Percentiles rank a stretch among this genome's conserved stretches.
Evolutionary conservation across 306 rosid species (phyloP).

Genomic region (Vigna trinervia): DNA sequence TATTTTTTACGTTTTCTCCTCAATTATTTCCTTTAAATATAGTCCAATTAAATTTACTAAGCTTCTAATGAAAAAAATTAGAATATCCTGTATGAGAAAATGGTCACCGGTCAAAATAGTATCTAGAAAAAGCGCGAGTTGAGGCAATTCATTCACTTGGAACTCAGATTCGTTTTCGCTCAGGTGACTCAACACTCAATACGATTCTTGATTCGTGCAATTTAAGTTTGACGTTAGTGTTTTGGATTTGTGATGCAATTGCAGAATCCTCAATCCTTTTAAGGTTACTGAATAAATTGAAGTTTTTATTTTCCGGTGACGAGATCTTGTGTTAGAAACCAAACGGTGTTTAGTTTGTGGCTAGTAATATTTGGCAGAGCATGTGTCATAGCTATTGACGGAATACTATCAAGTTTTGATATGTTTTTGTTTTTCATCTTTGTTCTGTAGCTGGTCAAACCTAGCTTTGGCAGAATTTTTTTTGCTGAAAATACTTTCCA

Average conservation of each 20-base stretch:
- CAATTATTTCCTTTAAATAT: no score
- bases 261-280: not conserved
- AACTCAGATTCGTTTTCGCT: constrained; percentile 7
- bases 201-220: not conserved
- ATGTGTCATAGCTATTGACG: not conserved
- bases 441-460: constrained; percentile 17
- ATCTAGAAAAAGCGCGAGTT: not conserved
- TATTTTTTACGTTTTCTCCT: no score
- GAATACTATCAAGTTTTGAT: not conserved
- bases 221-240: not conserved
- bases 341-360: not conserved
- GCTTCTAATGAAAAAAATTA: no score
- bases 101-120: not conserved
- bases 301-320: not conserved
- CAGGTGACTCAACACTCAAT: constrained; percentile 42
- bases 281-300: not conserved
- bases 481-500: not conserved
- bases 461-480: not conserved
- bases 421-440: not conserved
- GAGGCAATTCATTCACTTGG: constrained; percentile 33
- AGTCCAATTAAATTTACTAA: no score
- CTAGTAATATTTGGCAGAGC: not conserved
- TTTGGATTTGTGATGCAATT: constrained; percentile 5
- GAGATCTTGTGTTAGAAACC: not conserved
- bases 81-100: not conserved